Evolutionary conservation across 2,329 filamentous ascomycete species (phyloP), one percentile per base, ranked within the genome.

Genomic region (Diaporthe vaccinii): DNA sequence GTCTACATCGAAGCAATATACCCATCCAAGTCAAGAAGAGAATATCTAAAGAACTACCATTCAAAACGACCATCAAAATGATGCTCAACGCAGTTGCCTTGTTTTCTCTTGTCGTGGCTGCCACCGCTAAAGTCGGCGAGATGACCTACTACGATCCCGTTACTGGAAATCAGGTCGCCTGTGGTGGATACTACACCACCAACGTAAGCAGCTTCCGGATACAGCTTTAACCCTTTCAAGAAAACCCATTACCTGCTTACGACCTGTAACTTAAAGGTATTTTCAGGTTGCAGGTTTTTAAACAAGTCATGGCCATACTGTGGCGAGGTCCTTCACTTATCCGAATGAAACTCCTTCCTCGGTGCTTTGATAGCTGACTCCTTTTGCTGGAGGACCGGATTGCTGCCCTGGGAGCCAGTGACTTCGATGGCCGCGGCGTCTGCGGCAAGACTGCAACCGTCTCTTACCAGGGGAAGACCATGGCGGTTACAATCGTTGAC

Each of bases 101-200:
- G 12, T 5, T 36, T 20, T 9, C 28, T 8, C 3, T 67, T 9
- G 44, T 67, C 20, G 17, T n/a, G 62, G 44, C 9, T 22, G 20
- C 28, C 20, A 51, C 25, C 3, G 17, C 25, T 12, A 17, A 44
- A 15, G 17, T 31, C 41, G 39, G 59, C 39, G 59, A 65, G n/a
- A 65, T 65, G 41, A 65, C 41, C 41, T 65, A 46, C 20, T 65
- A 65, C 41, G 41, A 65, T 9, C 59, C 39, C 3, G 28, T 7
- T 9, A 65, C 39, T 25, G 59, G 59, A 4, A 65, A 65, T n/a
- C 25, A 46, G 59, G 59, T 65, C 41, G 59, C 59, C 17, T 62
- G 39, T 6, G 25, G 59, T 65, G 59, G 41, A 17, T 65, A 12
- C 14, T 65, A 31, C 25, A 28, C 10, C 9, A 12, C 39, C 5